Evolutionary conservation across 2,329 filamentous ascomycete genomes (phyloP), one percentile per base, ranked within the genome.

Genomic region (Endothia cerciana): DNA sequence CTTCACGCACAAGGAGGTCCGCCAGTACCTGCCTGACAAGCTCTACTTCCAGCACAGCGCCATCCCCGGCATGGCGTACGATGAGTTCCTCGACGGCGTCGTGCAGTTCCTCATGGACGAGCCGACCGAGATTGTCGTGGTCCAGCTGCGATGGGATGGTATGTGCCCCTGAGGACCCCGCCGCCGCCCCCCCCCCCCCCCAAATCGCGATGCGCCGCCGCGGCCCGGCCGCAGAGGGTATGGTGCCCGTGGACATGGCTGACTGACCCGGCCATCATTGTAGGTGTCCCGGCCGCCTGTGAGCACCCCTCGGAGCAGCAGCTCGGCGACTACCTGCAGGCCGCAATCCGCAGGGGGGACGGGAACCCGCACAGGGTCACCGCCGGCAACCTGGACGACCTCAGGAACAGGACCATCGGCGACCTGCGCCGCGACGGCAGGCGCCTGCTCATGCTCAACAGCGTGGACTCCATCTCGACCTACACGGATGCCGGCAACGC

Each of bases 41-140:
- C 74, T 79, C 63, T 85, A 83, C 67, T 85, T 85, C 73, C 80
- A 82, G 69, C 82, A 84, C 71, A 78, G 78, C 65, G 80, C 78
- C 6, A 83, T 85, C 30, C 82, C 82, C 0, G 82, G 82, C 2
- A 81, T 84, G 79, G 74, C 75, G 2, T 85, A 83, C 66, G 74
- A 75, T 6, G 69, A 76, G 4, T 81, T 84, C 62, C 75, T 84
- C 11, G 43, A 69, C 7, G 78, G 78, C 19, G 72, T 79, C 1
- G 77, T 81, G 1, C 43, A 67, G 0, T 85, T 85, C 65, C 74
- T 84, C 0, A 59, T 73, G 1, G 72, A 71, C 2, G 76, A 83
- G 65, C 73, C 74, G 0, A 74, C 77, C 36, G 82, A 84, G 67
- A 82, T 84, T 45, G 73, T 83, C 40, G 79, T 83, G 4, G 74